Percentiles rank a stretch among this genome's conserved stretches.
Conservation (phyloP, 495 filamentous ascomycete species). For the Xylaria palmicola region DNA sequence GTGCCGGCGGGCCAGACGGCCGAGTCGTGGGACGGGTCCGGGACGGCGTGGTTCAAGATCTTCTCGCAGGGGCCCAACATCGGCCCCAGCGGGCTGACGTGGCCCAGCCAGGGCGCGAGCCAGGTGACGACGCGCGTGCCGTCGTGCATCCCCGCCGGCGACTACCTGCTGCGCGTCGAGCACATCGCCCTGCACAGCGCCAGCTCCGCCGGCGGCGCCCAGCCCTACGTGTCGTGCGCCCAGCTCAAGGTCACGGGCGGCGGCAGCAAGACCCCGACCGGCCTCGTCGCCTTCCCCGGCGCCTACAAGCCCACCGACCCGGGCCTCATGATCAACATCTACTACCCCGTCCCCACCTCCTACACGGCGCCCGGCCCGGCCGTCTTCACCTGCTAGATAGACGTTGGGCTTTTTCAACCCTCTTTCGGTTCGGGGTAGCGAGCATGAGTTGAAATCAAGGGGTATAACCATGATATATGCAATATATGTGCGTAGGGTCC, state of each 20-base stretch:
- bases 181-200: slow-evolving; percentile 56
- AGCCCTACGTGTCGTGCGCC: slow-evolving; percentile 47
- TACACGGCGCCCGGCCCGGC: slow-evolving; percentile 46
- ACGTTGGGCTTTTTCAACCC: no score
- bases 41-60: slow-evolving; percentile 50
- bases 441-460: no score
- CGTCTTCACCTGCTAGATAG: slow-evolving; percentile 40
- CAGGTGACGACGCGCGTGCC: slow-evolving; percentile 48
- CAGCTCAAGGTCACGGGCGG: slow-evolving; percentile 35
- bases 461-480: no score
- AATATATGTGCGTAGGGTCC: no score
- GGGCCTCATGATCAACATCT: slow-evolving; percentile 38
- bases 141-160: slow-evolving; percentile 45
- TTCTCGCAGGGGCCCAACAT: slow-evolving; percentile 41
- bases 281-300: slow-evolving; percentile 34
- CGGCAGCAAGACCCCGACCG: slow-evolving; percentile 30
- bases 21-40: slow-evolving; percentile 45
- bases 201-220: slow-evolving; percentile 42
- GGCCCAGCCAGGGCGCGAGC: slow-evolving; percentile 35
- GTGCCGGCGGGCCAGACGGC: slow-evolving; percentile 41
- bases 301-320: slow-evolving; percentile 36
- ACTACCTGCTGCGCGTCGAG: slow-evolving; percentile 61
- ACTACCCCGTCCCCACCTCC: slow-evolving; percentile 36
- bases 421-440: no score
- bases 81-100: slow-evolving; percentile 33